phyloP scores from a whole-genome alignment of 2,329 filamentous ascomycete genomes.

The Phoma sp. region DNA sequence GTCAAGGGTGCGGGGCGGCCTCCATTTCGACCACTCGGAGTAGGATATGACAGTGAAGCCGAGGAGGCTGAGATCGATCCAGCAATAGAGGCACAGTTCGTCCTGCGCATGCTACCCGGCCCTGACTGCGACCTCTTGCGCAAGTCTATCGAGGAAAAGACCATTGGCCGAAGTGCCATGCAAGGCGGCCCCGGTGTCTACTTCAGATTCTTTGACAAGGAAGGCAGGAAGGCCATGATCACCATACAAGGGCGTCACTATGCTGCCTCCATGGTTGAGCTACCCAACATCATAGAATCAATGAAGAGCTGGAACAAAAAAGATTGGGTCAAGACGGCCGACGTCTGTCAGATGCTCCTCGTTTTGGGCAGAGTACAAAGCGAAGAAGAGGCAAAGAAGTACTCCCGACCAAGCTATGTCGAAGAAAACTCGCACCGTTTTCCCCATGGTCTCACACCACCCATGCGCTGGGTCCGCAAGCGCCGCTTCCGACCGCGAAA shows the following conservation, averaged over 20 bases:
- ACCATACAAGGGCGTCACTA: slow-evolving; percentile 74
- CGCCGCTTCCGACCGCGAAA: slow-evolving; percentile 84
- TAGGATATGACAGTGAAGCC: slow-evolving; percentile 95
- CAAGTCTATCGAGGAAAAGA: slow-evolving; percentile 76
- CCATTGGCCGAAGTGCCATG: slow-evolving; percentile 70
- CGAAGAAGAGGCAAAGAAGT: slow-evolving; percentile 58
- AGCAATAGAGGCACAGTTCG: slow-evolving; percentile 85
- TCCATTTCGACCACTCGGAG: slow-evolving; percentile 69
- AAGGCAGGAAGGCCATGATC: slow-evolving; percentile 76
- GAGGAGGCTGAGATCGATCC: slow-evolving; percentile 90
- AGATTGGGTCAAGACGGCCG: slow-evolving; percentile 84
- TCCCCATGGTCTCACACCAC: slow-evolving; percentile 86
- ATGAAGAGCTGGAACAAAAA: slow-evolving; percentile 95
- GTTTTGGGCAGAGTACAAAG: slow-evolving; percentile 73
- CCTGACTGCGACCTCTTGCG: slow-evolving; percentile 85
- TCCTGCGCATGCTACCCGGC: slow-evolving; percentile 87
- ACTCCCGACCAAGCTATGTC: slow-evolving; percentile 74
- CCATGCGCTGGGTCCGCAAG: slow-evolving; percentile 84
- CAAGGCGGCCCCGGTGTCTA: slow-evolving; percentile 78
- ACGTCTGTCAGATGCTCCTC: slow-evolving; percentile 88
- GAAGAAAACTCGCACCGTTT: slow-evolving; percentile 73
- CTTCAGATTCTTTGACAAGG: slow-evolving; percentile 79
- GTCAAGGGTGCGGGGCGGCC: slow-evolving; percentile 46
- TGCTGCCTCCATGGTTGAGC: slow-evolving; percentile 79
- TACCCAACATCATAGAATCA: slow-evolving; percentile 86